Evolutionary conservation across 2,329 filamentous ascomycete genomes (phyloP), one percentile per base, ranked within the genome.

Genomic region (Capronia americana): DNA sequence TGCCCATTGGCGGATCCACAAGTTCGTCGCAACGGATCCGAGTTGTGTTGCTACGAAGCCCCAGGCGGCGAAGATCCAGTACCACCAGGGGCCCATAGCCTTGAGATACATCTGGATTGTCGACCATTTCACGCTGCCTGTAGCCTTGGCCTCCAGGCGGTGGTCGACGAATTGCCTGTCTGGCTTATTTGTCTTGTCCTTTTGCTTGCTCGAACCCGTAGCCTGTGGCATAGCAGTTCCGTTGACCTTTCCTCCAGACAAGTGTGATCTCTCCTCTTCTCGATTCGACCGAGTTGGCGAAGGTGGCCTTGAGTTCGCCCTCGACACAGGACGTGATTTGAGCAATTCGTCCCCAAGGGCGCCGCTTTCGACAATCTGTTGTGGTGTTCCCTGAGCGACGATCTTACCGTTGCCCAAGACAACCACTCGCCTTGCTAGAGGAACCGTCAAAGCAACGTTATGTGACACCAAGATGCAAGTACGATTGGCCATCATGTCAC

Each of bases 401-500:
- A 98, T 83, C 69, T 90, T 89, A 30, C 95, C 95, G 73, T 98
- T 98, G 56, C 96, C 91, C 67, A 99, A 85, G 3, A 92, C 85
- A 10, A 98, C 90, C 5, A 96, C 90, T 71, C 91, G 91, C 63
- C 93, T 87, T 0, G 94, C 89, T 41, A 88, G 84, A 4, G 93
- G 92, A 7, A 93, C 88, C 72, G 92, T 95, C 20, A 99, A 86
- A n/a, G 91, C 87, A 30, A 95, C 87, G 74, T 98, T 99, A 81
- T 99, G 95, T 0, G 95, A 97, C 41, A 99, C 94, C 51, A 99
- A 84, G 61, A 99, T 92, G 77, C 95, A 98, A 30, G 95, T 98
- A 50, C 95, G 88, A 74, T 89, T 85, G 65, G 86, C 82, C 95
- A 99, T 98, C 59, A 99, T 80, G 5, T 92, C 91, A 1, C 95